A percentile compares a stretch with the other conserved stretches of the same genome.
Evolutionary conservation across 306 rosid genomes (phyloP).

Genomic region (Amphicarpaea edgeworthii): DNA sequence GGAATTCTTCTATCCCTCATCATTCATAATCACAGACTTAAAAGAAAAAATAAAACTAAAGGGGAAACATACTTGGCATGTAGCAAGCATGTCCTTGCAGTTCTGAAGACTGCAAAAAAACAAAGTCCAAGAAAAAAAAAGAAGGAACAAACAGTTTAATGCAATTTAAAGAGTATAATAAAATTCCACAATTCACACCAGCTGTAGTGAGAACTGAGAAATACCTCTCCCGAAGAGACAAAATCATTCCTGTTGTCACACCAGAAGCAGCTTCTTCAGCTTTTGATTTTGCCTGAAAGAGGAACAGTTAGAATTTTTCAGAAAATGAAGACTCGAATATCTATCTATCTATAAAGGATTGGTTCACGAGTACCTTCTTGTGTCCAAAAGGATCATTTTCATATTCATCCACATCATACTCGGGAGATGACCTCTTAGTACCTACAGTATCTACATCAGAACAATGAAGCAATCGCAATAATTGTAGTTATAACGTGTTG

Average conservation of each 20-base stretch:
- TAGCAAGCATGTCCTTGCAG: slow-evolving; percentile 71
- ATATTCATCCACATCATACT: slow-evolving; percentile 66
- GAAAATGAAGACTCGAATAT: neutral
- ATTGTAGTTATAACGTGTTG: neutral
- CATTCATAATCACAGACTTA: neutral
- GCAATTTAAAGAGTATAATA: neutral
- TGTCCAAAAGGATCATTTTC: slow-evolving; percentile 60
- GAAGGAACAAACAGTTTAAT: slow-evolving; percentile 34
- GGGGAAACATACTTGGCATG: slow-evolving; percentile 71
- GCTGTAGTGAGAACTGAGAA: neutral
- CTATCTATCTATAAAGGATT: neutral
- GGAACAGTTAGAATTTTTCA: slow-evolving; percentile 24
- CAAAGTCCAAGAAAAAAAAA: slow-evolving; percentile 17
- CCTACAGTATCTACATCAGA: slow-evolving; percentile 41
- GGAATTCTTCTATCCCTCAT: neutral
- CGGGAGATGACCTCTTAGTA: slow-evolving; percentile 75
- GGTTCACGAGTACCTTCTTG: slow-evolving; percentile 59
- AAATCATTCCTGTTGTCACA: slow-evolving; percentile 89
- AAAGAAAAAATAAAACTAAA: slow-evolving; percentile 10
- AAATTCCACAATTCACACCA: neutral
- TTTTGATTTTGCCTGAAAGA: slow-evolving; percentile 61
- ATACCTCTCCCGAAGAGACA: slow-evolving; percentile 95
- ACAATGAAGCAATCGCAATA: slow-evolving; percentile 15
- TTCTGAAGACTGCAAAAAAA: slow-evolving; percentile 78
- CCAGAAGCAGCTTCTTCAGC: slow-evolving; percentile 91